These are phyloP conservation scores for Lathyrus oleraceus DNA, from an alignment of 306 rosid genomes.

Conservation along the genomic window DNA sequence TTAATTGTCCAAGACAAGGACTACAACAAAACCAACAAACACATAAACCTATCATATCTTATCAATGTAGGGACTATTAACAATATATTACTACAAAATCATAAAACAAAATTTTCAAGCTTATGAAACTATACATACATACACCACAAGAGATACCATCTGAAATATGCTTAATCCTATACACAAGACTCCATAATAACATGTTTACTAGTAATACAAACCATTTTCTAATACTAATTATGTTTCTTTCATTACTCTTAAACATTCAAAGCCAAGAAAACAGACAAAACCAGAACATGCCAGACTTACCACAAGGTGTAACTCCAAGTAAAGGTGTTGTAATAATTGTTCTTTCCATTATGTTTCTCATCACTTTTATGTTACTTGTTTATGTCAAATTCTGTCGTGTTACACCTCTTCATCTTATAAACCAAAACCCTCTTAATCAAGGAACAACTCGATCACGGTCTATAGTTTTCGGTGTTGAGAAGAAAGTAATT, in stretches of 20 bases:
- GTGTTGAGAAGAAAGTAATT: constrained; percentile 60
- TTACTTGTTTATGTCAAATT: constrained; percentile 59
- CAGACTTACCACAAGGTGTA: constrained; percentile 14
- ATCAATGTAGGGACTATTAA: constrained; percentile 22
- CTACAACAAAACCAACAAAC: constrained; percentile 39
- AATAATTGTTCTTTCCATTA: constrained; percentile 44
- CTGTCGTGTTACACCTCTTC: constrained; percentile 44
- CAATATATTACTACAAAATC: constrained; percentile 1
- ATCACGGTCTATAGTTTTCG: constrained; percentile 51
- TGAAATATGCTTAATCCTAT: background rate
- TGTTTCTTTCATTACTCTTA: constrained; percentile 18
- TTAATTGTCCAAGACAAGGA: constrained; percentile 35
- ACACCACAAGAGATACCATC: constrained; percentile 19
- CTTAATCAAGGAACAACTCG: constrained; percentile 16
- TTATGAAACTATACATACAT: constrained; percentile 15
- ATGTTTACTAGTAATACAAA: constrained; percentile 26
- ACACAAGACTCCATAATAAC: background rate
- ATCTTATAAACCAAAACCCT: constrained; percentile 2
- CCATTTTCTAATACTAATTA: constrained; percentile 21
- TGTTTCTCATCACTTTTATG: constrained; percentile 51
- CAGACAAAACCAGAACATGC: constrained; percentile 1
- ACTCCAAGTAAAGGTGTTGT: constrained; percentile 60
- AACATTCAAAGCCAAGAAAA: constrained; percentile 2
- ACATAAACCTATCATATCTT: constrained; percentile 2
- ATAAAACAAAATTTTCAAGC: constrained; percentile 29